These are phyloP conservation scores for Tinospora cordifolia DNA, from an alignment of 164 flowering plant species.

Conservation along the genomic window DNA sequence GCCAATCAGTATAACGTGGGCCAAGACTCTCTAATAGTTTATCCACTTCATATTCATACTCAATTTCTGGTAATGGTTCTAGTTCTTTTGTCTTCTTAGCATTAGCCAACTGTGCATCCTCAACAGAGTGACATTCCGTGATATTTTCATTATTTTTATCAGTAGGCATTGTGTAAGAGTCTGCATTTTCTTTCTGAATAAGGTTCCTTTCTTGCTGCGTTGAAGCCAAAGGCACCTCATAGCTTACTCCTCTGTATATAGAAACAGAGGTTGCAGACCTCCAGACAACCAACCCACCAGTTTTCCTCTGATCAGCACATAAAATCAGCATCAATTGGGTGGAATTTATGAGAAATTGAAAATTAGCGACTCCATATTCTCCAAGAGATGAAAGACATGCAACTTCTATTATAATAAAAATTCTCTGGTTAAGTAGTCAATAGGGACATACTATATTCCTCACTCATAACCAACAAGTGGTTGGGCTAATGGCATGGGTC, in stretches of 20 bases:
- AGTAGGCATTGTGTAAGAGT: conserved; percentile 14
- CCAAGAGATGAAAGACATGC: too few species aligned
- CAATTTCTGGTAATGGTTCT: conserved; percentile 33
- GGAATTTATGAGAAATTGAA: background rate
- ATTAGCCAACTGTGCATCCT: conserved; percentile 14
- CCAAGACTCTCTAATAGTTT: conserved; percentile 70
- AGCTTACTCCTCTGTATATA: conserved; percentile 72
- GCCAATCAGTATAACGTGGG: conserved; percentile 86
- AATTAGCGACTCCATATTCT: background rate
- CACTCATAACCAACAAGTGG: too few species aligned
- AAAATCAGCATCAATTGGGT: conserved; percentile 1
- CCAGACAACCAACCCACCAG: conserved; percentile 96
- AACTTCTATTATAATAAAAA: too few species aligned
- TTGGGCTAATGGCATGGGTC: too few species aligned
- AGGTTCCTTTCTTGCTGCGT: conserved; percentile 27
- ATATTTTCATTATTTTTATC: conserved; percentile 14
- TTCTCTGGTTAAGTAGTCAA: background rate
- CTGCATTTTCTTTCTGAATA: conserved; percentile 13
- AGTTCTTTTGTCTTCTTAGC: conserved; percentile 21
- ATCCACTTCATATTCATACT: conserved; percentile 77
- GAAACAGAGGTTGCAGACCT: conserved; percentile 77
- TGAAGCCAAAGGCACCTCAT: conserved; percentile 53
- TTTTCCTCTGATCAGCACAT: conserved; percentile 56
- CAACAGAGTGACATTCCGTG: conserved; percentile 16
- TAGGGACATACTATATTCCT: too few species aligned